Evolutionary conservation across 148 eudicot genomes (phyloP).

Genomic region (Oxyria digyna): DNA sequence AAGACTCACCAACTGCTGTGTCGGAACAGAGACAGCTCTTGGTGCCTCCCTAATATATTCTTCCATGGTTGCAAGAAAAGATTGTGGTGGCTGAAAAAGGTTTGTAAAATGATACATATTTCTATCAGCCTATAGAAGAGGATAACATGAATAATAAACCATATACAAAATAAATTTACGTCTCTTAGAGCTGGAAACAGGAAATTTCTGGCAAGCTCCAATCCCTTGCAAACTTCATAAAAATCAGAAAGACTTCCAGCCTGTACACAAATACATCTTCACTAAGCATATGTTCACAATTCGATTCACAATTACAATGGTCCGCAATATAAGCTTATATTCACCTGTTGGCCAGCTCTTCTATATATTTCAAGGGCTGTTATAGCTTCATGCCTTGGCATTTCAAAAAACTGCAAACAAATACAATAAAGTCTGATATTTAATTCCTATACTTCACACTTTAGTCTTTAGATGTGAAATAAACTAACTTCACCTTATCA

Average conservation of each 20-base stretch:
- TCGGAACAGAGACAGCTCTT: conserved; percentile 62
- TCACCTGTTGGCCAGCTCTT: conserved; percentile 97
- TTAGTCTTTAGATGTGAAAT: not conserved
- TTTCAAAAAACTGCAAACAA: conserved; percentile 82
- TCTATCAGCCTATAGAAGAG: not conserved
- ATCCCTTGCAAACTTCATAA: conserved; percentile 89
- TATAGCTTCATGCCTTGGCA: conserved; percentile 98
- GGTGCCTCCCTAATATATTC: conserved; percentile 97
- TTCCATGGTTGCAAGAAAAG: conserved; percentile 70
- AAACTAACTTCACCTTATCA: conserved; percentile 57
- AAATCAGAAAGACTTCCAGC: conserved; percentile 81
- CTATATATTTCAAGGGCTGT: conserved; percentile 86
- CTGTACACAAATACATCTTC: conserved; percentile 24
- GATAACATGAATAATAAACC: not conserved
- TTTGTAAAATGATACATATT: not conserved
- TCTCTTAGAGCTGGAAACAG: conserved; percentile 92
- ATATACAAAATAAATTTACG: conserved; percentile 27
- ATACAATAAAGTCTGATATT: not conserved
- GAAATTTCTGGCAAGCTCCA: conserved; percentile 94
- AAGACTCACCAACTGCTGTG: conserved; percentile 48
- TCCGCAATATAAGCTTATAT: not conserved
- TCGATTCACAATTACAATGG: not conserved
- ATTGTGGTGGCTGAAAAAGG: conserved; percentile 52
- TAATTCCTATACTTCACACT: not conserved
- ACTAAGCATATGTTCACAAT: not conserved